phyloP scores from a whole-genome alignment of 2,329 filamentous ascomycete genomes.

The Massarina eburnea region DNA sequence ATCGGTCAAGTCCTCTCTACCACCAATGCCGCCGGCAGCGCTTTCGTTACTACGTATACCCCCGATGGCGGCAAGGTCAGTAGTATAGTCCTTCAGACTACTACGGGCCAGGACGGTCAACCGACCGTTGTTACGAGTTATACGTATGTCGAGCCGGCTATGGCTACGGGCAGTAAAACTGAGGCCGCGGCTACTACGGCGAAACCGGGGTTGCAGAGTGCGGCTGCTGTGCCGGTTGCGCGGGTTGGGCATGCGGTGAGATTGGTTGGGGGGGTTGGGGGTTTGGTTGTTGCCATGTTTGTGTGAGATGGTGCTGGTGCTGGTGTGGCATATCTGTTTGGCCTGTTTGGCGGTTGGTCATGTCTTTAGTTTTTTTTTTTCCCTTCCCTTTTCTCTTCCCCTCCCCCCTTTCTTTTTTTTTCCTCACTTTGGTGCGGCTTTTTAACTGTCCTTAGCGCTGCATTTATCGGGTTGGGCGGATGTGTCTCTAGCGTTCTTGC shows the following conservation, averaged over 20 bases:
- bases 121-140: constrained; percentile 48
- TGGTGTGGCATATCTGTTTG: constrained; percentile 25
- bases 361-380: too few relatives aligned
- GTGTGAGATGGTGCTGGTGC: constrained; percentile 39
- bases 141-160: constrained; percentile 43
- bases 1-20: constrained; percentile 47
- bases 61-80: constrained; percentile 46
- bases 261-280: not conserved
- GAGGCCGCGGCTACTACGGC: constrained; percentile 14
- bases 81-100: constrained; percentile 42
- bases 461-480: too few relatives aligned
- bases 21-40: constrained; percentile 44
- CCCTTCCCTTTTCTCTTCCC: too few relatives aligned
- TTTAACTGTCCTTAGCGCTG: too few relatives aligned
- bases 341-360: too few relatives aligned
- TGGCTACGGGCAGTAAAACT: constrained; percentile 13
- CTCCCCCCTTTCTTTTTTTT: too few relatives aligned
- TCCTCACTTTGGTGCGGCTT: too few relatives aligned
- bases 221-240: constrained; percentile 34
- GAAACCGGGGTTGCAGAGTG: constrained; percentile 43
- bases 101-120: constrained; percentile 33
- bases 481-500: too few relatives aligned
- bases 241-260: constrained; percentile 7
- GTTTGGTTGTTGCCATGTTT: constrained; percentile 29
- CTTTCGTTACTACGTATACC: constrained; percentile 51